Evolutionary conservation across 2,329 filamentous ascomycete species (phyloP).

Genomic region (Ascocoryne sarcoides): DNA sequence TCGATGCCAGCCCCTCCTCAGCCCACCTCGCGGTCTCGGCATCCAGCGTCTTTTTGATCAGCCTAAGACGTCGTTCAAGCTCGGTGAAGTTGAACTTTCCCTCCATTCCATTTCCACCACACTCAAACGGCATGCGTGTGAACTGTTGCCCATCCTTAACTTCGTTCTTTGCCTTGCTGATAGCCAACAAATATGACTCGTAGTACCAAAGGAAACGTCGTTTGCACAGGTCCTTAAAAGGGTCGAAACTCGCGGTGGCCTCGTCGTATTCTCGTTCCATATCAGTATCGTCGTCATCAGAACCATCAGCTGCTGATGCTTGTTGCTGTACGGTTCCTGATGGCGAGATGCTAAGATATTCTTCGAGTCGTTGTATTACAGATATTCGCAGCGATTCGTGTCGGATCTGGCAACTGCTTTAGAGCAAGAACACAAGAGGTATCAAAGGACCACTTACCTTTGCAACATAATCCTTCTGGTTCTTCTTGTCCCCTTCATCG

Average conservation of each 20-base stretch:
- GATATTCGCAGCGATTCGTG: conserved; percentile 85
- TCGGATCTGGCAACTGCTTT: conserved; percentile 54
- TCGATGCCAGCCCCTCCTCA: conserved; percentile 53
- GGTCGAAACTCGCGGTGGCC: conserved; percentile 56
- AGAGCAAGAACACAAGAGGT: not conserved
- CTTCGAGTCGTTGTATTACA: conserved; percentile 77
- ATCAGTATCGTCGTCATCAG: conserved; percentile 40
- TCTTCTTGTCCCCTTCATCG: conserved; percentile 58
- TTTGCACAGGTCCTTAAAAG: conserved; percentile 86
- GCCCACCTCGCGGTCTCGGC: conserved; percentile 67
- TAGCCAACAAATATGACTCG: conserved; percentile 69
- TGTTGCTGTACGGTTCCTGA: conserved; percentile 36
- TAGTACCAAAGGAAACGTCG: conserved; percentile 94
- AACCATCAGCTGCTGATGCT: conserved; percentile 29
- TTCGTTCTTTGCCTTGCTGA: conserved; percentile 56
- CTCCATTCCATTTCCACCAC: conserved; percentile 68
- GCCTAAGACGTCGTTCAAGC: conserved; percentile 58
- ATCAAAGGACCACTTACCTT: conserved; percentile 48
- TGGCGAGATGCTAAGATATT: conserved; percentile 57
- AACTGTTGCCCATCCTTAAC: conserved; percentile 59
- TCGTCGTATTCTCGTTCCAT: conserved; percentile 33
- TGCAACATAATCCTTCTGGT: conserved; percentile 65
- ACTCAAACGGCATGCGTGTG: conserved; percentile 81
- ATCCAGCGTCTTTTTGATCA: conserved; percentile 62
- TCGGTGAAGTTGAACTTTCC: conserved; percentile 76